These are phyloP conservation scores for Coemansia sp. DNA, from an alignment of 192 early-diverging fungal species.

Conservation along the genomic window DNA sequence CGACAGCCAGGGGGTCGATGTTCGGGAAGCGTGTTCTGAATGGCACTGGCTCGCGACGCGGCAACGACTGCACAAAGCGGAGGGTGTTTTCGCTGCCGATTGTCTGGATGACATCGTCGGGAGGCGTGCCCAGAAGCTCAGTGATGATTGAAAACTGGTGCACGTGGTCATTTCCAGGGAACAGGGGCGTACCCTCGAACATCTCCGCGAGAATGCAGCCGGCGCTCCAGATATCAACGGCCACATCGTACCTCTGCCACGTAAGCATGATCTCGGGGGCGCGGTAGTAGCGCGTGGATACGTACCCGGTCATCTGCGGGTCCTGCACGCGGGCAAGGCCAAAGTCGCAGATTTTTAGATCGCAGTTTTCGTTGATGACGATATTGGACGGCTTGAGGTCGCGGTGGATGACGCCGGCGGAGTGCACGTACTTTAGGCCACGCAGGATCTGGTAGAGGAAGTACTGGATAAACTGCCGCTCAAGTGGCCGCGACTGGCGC, in stretches of 20 bases:
- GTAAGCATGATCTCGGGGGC: constrained; percentile 99
- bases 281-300: constrained; percentile 95
- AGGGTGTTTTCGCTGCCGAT: constrained; percentile 95
- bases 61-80: constrained; percentile 87
- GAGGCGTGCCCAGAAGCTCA: constrained; percentile 88
- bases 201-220: constrained; percentile 97
- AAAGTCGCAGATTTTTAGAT: constrained; percentile 98
- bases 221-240: constrained; percentile 94
- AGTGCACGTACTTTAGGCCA: constrained; percentile 92
- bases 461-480: constrained; percentile 96
- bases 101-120: constrained; percentile 88
- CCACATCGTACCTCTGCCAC: constrained; percentile 96
- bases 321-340: constrained; percentile 94
- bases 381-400: constrained; percentile 98
- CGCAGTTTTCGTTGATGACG: constrained; percentile 96
- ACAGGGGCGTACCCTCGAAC: constrained; percentile 93
- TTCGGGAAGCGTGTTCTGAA: constrained; percentile 81
- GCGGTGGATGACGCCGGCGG: constrained; percentile 93
- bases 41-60: constrained; percentile 76
- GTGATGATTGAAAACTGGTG: constrained; percentile 97
- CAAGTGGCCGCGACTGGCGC: constrained; percentile 84
- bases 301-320: constrained; percentile 97
- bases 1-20: constrained; percentile 78
- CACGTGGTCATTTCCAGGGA: constrained; percentile 94
- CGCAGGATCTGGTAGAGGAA: constrained; percentile 97